Base-by-base conservation (phyloP, 2,329 filamentous ascomycete genomes). In the Chrysoporthe austroafricana region DNA sequence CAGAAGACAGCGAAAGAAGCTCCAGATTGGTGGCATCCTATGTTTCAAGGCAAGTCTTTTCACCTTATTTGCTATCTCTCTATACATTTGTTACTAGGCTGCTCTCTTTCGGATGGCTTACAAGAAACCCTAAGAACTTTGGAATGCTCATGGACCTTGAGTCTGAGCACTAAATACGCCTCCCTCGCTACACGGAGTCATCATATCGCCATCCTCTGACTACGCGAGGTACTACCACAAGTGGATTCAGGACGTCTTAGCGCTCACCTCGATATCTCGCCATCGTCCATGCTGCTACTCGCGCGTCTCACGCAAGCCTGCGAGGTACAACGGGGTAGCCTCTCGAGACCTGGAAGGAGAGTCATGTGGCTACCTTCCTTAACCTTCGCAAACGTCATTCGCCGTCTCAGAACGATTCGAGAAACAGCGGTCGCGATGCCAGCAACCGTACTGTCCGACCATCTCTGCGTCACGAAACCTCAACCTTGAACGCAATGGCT, bases 301-400 rank as follows among this genome's bases (percentile, higher is more conserved):
- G 52, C 72, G 0, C 75, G 76, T 60, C 73, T 77, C 50, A 75
- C 73, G 2, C 26, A 26, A 26, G 26, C 26, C 26, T 26, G 26
- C 26, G 26, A 26, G 26, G 26, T 44, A 69, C 69, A 77, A 77
- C 62, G 70, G 77, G 4, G 58, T 73, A 72, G 73, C 52, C 16
- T 74, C 58, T 70, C 54, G 44, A 63, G 62, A 48, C 68, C 32
- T 21, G 58, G 70, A 61, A 62, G 59, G 16, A 48, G 62, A 39
- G 18, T 50, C 82, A 82, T 71, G 73, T 72, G 0, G 72, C 78
- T 36, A 77, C 80, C 44, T 80, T 79, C 71, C 66, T 79, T 11
- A 76, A 70, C 7, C 74, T 82, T 0, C 76, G 75, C 48, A 71
- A 69, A 18, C 68, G 69, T n/a, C 44, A 56, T 3, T 64, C 72